Percentiles rank a stretch among this genome's conserved stretches.
These are phyloP conservation scores for Echinochloa phyllopogon DNA, from an alignment of 176 grass and related monocot species.

Conservation along the genomic window DNA sequence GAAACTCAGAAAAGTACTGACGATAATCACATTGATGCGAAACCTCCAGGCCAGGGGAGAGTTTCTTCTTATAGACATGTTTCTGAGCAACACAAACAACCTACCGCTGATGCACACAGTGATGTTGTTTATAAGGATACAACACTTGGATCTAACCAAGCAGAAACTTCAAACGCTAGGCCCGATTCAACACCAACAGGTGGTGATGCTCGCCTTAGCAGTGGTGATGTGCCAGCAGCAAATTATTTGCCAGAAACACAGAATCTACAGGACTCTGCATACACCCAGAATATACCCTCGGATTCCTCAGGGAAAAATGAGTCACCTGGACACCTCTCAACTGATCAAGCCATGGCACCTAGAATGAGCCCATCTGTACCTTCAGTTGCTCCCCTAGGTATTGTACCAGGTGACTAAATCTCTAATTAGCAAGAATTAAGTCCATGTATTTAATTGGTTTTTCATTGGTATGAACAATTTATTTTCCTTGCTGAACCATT, in stretches of 20 bases:
- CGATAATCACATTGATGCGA: conserved; percentile 32
- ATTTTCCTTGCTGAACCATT: neutral
- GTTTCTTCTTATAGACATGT: neutral
- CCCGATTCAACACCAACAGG: neutral
- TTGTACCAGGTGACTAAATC: neutral
- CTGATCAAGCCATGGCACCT: neutral
- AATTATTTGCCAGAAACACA: neutral
- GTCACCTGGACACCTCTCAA: neutral
- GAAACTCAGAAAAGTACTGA: conserved; percentile 2
- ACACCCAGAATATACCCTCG: neutral
- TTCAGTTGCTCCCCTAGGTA: neutral
- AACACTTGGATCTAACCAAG: neutral
- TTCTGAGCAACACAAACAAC: neutral
- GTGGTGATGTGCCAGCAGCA: neutral
- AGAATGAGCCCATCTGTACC: neutral
- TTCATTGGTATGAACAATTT: neutral
- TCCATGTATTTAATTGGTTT: neutral
- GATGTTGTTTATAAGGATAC: neutral
- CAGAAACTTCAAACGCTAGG: neutral
- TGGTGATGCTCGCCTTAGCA: neutral
- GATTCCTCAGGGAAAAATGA: conserved; percentile 8
- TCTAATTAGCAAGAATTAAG: neutral
- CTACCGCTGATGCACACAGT: neutral
- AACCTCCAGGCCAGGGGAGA: neutral
- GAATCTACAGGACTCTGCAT: neutral